These are phyloP conservation scores for Mallotus repandus DNA, from an alignment of 441 rosid species.

Conservation along the genomic window DNA sequence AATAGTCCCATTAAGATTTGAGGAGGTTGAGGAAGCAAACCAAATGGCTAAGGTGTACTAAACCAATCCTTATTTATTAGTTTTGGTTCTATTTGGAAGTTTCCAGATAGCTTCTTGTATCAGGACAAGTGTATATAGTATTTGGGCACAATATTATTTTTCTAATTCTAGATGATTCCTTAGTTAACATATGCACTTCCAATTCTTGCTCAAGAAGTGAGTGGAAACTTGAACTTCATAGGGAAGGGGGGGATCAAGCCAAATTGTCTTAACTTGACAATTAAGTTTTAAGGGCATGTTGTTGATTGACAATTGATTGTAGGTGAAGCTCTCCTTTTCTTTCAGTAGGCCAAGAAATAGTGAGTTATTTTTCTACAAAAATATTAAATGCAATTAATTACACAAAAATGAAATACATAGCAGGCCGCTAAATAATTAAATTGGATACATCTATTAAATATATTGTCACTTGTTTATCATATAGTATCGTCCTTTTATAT, in stretches of 20 bases:
- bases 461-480: too few relatives aligned
- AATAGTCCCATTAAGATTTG: too few relatives aligned
- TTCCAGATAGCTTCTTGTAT: neutral
- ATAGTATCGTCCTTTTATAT: too few relatives aligned
- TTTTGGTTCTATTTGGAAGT: neutral
- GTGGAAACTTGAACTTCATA: conserved; percentile 9
- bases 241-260: neutral
- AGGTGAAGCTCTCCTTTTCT: neutral
- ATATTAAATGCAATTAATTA: too few relatives aligned
- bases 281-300: neutral
- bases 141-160: neutral
- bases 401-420: too few relatives aligned
- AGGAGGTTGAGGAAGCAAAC: neutral
- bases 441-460: too few relatives aligned
- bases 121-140: neutral
- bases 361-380: too few relatives aligned
- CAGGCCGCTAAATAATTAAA: too few relatives aligned
- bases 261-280: neutral
- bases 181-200: neutral
- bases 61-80: neutral
- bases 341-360: too few relatives aligned
- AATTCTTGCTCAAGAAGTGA: conserved; percentile 11
- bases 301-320: neutral
- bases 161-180: conserved; percentile 4
- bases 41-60: neutral